These are phyloP conservation scores for Neurospora intermedia DNA, from an alignment of 495 filamentous ascomycete species.

Conservation along the genomic window DNA sequence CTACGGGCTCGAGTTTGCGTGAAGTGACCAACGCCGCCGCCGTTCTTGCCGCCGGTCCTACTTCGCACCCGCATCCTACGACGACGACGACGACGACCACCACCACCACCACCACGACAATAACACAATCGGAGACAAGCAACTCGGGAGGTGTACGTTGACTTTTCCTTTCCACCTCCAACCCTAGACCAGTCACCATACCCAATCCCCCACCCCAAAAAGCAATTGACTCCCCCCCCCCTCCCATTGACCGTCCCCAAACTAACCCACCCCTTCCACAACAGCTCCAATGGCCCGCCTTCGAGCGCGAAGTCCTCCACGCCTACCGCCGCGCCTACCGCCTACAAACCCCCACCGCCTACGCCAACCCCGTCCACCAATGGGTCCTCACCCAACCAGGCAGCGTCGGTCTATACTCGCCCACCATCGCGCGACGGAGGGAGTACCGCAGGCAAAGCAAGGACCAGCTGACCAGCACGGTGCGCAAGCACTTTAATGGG, in stretches of 20 bases:
- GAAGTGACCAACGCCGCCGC: constrained; percentile 26
- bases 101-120: background rate
- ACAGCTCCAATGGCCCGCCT: constrained; percentile 68
- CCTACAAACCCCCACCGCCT: constrained; percentile 59
- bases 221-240: background rate
- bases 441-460: constrained; percentile 57
- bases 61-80: constrained; percentile 9
- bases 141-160: constrained; percentile 23
- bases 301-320: constrained; percentile 62
- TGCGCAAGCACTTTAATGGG: constrained; percentile 85
- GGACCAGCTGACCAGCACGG: constrained; percentile 68
- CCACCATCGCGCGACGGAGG: constrained; percentile 58
- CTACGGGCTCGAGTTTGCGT: constrained; percentile 31
- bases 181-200: background rate
- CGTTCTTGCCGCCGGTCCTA: constrained; percentile 12
- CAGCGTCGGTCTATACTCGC: constrained; percentile 55
- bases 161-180: background rate
- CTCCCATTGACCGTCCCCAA: background rate
- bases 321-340: constrained; percentile 71
- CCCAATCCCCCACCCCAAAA: background rate
- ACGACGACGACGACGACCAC: constrained; percentile 8
- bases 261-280: constrained; percentile 12
- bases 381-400: constrained; percentile 58
- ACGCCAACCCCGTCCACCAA: constrained; percentile 59
- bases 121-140: constrained; percentile 11